phyloP scores from a whole-genome alignment of 2,329 filamentous ascomycete genomes.

The Fusarium sororula region DNA sequence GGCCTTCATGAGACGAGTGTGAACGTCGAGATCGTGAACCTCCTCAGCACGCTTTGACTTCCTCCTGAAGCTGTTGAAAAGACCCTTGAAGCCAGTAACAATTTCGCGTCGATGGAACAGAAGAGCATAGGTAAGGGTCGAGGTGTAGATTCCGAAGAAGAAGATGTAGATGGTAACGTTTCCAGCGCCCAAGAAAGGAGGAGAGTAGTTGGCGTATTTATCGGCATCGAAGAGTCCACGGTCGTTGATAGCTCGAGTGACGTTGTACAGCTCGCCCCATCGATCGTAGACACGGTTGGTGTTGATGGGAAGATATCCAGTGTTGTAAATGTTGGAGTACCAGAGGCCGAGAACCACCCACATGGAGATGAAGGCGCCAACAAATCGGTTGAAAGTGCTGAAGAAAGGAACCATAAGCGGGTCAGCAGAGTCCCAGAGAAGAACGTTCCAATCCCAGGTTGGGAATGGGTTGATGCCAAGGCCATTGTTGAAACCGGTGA shows the following conservation, averaged over 20 bases:
- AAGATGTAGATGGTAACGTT: slow-evolving; percentile 63
- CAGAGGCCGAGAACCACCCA: slow-evolving; percentile 66
- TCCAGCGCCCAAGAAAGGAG: slow-evolving; percentile 60
- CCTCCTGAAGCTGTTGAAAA: slow-evolving; percentile 56
- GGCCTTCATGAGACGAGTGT: slow-evolving; percentile 58
- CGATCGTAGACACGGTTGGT: slow-evolving; percentile 62
- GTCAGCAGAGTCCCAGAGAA: slow-evolving; percentile 55
- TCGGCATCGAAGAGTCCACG: slow-evolving; percentile 55
- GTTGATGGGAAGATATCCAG: slow-evolving; percentile 63
- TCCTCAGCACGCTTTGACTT: slow-evolving; percentile 50
- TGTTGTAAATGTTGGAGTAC: slow-evolving; percentile 67
- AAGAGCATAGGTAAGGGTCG: slow-evolving; percentile 59
- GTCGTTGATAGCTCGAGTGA: slow-evolving; percentile 53
- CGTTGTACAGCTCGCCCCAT: slow-evolving; percentile 58
- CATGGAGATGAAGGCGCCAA: slow-evolving; percentile 64
- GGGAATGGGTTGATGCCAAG: slow-evolving; percentile 57
- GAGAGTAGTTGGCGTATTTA: slow-evolving; percentile 61
- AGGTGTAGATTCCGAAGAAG: slow-evolving; percentile 65
- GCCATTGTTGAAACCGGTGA: slow-evolving; percentile 56
- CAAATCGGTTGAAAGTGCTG: slow-evolving; percentile 69
- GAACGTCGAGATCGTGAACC: slow-evolving; percentile 55
- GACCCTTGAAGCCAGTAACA: slow-evolving; percentile 57
- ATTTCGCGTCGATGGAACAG: slow-evolving; percentile 65
- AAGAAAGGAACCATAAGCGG: slow-evolving; percentile 63
- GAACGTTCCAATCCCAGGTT: slow-evolving; percentile 60